A percentile compares a stretch with the other conserved stretches of the same genome.
phyloP scores from a whole-genome alignment of 2,329 filamentous ascomycete species.

The Aureobasidium zeae region DNA sequence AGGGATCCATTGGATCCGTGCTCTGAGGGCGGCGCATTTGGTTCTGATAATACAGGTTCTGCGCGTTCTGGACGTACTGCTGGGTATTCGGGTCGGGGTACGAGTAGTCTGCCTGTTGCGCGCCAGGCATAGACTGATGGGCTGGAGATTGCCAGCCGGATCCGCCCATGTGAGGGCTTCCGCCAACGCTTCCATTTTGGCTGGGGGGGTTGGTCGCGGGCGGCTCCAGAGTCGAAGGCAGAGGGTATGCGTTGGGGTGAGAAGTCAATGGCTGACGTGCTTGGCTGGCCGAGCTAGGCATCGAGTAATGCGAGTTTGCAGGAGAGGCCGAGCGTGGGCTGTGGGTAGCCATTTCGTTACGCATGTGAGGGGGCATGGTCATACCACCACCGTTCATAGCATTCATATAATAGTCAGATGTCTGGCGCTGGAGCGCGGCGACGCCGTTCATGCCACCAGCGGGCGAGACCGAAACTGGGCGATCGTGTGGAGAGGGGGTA shows the following conservation, averaged over 20 bases:
- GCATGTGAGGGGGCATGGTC: constrained; percentile 67
- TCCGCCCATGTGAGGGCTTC: constrained; percentile 75
- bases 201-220: constrained; percentile 70
- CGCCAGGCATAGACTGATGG: constrained; percentile 62
- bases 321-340: constrained; percentile 58
- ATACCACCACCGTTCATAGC: constrained; percentile 49
- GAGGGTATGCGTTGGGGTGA: constrained; percentile 52
- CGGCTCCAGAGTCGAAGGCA: constrained; percentile 70
- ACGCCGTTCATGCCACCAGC: constrained; percentile 63
- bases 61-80: constrained; percentile 46
- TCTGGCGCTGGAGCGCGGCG: constrained; percentile 57
- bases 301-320: constrained; percentile 51
- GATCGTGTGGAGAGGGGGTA: constrained; percentile 75
- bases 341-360: constrained; percentile 60
- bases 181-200: constrained; percentile 62
- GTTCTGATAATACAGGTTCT: constrained; percentile 61
- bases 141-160: constrained; percentile 82
- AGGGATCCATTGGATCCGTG: constrained; percentile 51
- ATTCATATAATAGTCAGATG: constrained; percentile 67
- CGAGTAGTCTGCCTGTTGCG: constrained; percentile 58
- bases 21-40: constrained; percentile 63
- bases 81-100: constrained; percentile 64
- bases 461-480: constrained; percentile 71
- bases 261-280: constrained; percentile 60
- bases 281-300: constrained; percentile 45